These are phyloP conservation scores for Cytidiella melzeri DNA, from an alignment of 768 basidiomycete genomes.

Conservation along the genomic window DNA sequence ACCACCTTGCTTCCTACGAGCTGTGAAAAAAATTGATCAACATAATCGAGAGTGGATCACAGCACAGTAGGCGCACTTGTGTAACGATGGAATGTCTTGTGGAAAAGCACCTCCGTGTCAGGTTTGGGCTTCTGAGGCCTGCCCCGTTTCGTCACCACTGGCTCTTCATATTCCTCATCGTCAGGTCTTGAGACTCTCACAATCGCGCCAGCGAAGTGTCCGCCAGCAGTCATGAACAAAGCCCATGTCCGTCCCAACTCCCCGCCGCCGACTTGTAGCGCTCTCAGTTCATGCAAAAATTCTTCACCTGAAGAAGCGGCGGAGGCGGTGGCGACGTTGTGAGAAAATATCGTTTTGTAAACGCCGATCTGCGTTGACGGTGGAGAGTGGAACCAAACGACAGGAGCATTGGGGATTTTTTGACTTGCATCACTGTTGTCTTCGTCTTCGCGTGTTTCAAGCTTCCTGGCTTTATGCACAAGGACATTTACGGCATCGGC, in stretches of 20 bases:
- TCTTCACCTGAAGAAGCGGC: conserved; percentile 18
- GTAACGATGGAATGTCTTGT: conserved; percentile 98
- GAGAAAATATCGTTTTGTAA: conserved; percentile 72
- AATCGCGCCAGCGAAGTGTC: conserved; percentile 95
- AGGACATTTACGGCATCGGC: conserved; percentile 57
- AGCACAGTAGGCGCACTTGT: conserved; percentile 53
- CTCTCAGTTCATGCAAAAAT: conserved; percentile 56
- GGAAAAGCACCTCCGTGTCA: conserved; percentile 75
- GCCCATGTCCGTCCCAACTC: conserved; percentile 75
- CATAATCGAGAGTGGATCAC: background rate
- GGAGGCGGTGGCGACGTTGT: conserved; percentile 27
- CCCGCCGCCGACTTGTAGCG: conserved; percentile 48
- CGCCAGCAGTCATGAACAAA: conserved; percentile 94
- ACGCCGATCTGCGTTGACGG: conserved; percentile 87
- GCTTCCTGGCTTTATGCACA: conserved; percentile 51
- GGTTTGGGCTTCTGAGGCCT: conserved; percentile 56
- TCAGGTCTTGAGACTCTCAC: conserved; percentile 57
- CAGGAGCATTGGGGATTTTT: conserved; percentile 50
- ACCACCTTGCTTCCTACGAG: conserved; percentile 96
- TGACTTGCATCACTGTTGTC: conserved; percentile 22
- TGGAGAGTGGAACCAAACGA: conserved; percentile 88
- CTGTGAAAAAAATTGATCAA: conserved; percentile 33
- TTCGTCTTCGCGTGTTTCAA: conserved; percentile 11
- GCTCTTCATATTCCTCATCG: conserved; percentile 31
- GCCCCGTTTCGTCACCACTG: conserved; percentile 29